These are phyloP conservation scores for Citrullus mucosospermus DNA, from an alignment of 306 rosid genomes.

Conservation along the genomic window DNA sequence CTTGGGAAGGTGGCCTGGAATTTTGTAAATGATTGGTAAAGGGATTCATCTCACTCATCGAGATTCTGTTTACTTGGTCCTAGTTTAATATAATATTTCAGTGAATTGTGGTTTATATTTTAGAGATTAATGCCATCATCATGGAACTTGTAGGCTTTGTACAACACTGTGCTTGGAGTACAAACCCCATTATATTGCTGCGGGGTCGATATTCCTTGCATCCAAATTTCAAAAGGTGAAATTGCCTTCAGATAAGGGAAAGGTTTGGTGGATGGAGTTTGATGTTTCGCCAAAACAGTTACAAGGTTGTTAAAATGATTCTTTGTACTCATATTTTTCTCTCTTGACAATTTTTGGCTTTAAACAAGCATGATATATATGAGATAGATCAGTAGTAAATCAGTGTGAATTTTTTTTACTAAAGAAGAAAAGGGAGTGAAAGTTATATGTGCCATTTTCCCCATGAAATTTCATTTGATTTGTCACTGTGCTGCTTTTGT, in stretches of 20 bases:
- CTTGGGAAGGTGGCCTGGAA: constrained; percentile 43
- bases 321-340: neutral
- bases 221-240: constrained; percentile 35
- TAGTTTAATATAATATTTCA: neutral
- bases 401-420: neutral
- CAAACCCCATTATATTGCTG: constrained; percentile 40
- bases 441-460: neutral
- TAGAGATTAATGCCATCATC: constrained; percentile 2
- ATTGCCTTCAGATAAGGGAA: constrained; percentile 25
- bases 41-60: neutral
- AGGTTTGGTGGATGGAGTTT: constrained; percentile 42
- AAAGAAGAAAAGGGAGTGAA: neutral
- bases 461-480: neutral
- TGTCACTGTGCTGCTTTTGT: neutral
- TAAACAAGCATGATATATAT: neutral
- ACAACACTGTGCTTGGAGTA: constrained; percentile 43
- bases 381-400: neutral
- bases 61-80: neutral
- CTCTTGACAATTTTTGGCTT: neutral
- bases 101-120: neutral
- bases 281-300: constrained; percentile 31
- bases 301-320: constrained; percentile 18
- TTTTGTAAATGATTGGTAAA: constrained; percentile 41
- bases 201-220: constrained; percentile 42
- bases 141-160: constrained; percentile 24